These are phyloP conservation scores for Helotiales sp. DNA, from an alignment of 2,329 filamentous ascomycete genomes.

Conservation along the genomic window DNA sequence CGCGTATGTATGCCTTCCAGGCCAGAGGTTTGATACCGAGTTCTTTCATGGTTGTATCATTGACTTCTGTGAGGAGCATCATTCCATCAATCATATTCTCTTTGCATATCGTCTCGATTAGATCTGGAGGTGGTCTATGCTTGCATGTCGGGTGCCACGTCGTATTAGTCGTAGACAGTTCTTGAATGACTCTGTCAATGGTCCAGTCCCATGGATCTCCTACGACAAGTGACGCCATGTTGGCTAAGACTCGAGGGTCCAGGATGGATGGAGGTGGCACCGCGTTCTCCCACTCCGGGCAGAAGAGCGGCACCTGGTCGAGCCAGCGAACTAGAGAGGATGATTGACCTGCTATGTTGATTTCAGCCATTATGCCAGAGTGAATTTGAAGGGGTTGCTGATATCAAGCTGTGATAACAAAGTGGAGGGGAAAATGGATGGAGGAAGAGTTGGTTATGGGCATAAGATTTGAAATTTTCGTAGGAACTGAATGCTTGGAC, in stretches of 20 bases:
- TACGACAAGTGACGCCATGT: slow-evolving; percentile 31
- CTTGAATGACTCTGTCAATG: slow-evolving; percentile 63
- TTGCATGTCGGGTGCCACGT: slow-evolving; percentile 45
- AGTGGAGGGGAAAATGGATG: not conserved
- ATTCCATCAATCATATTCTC: slow-evolving; percentile 54
- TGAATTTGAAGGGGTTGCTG: not conserved
- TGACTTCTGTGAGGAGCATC: slow-evolving; percentile 26
- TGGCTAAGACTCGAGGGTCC: slow-evolving; percentile 22
- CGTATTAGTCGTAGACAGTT: slow-evolving; percentile 58
- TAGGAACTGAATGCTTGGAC: not conserved
- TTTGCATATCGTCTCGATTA: slow-evolving; percentile 55
- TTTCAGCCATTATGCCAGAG: slow-evolving; percentile 19
- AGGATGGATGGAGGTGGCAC: slow-evolving; percentile 12
- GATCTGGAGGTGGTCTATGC: slow-evolving; percentile 41
- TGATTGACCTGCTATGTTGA: slow-evolving; percentile 10
- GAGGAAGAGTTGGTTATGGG: not conserved
- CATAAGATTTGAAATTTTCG: not conserved
- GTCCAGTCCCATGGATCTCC: slow-evolving; percentile 76
- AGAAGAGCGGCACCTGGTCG: slow-evolving; percentile 7
- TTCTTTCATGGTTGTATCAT: slow-evolving; percentile 27
- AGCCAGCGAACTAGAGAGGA: slow-evolving; percentile 15
- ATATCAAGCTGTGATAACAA: not conserved
- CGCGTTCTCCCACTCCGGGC: not conserved
- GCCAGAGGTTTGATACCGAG: slow-evolving; percentile 27
- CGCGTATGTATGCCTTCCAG: slow-evolving; percentile 43